Evolutionary conservation across 441 rosid species (phyloP).

Genomic region (Mallotus repandus): DNA sequence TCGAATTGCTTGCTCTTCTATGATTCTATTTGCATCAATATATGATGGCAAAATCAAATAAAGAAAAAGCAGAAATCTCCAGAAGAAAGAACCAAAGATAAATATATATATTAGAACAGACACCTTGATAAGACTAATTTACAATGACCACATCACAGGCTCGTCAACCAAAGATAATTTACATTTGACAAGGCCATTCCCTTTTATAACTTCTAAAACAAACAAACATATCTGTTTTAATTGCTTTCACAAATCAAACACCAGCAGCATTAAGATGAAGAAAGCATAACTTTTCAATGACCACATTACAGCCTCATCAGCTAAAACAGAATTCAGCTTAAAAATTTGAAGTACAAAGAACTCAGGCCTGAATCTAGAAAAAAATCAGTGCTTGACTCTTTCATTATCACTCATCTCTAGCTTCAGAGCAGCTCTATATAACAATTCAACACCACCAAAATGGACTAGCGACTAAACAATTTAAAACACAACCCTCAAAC

Average conservation of each 20-base stretch:
- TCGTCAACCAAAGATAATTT: too few relatives aligned
- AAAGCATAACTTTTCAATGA: neutral
- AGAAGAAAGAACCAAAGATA: too few relatives aligned
- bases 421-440: neutral
- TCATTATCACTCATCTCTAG: neutral
- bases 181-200: neutral
- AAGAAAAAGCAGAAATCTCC: too few relatives aligned
- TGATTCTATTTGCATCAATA: too few relatives aligned
- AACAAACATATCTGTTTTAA: neutral
- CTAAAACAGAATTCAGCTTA: neutral
- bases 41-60: too few relatives aligned
- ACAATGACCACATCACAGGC: too few relatives aligned
- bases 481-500: neutral
- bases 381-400: neutral
- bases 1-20: too few relatives aligned
- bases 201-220: neutral
- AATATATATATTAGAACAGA: too few relatives aligned
- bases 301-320: neutral
- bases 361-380: neutral
- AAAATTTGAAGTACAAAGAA: neutral
- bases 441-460: neutral
- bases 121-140: too few relatives aligned
- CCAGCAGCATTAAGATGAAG: neutral
- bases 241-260: conserved; percentile 1
- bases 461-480: neutral